Evolutionary conservation across 345 rosid species (phyloP).

Genomic region (Salix suchowensis): DNA sequence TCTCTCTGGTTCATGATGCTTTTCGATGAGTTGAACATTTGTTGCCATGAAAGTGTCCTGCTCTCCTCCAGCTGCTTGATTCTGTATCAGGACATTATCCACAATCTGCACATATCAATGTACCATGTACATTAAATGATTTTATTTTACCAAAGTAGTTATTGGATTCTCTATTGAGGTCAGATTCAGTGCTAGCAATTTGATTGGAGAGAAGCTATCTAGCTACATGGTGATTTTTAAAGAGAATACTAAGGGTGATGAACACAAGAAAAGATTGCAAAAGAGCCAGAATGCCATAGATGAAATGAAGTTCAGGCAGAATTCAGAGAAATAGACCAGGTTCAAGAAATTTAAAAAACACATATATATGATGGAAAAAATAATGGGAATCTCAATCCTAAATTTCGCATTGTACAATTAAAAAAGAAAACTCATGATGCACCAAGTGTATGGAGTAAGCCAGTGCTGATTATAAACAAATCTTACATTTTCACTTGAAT

Average conservation of each 20-base stretch:
- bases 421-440: neutral
- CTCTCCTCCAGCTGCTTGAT: slow-evolving; percentile 52
- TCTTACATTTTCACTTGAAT: slow-evolving; percentile 75
- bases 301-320: neutral
- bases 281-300: neutral
- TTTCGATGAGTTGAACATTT: slow-evolving; percentile 29
- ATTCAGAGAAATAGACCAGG: neutral
- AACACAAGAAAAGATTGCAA: neutral
- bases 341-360: neutral
- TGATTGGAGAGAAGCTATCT: neutral
- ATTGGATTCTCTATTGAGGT: neutral
- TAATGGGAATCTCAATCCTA: neutral
- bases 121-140: neutral
- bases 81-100: slow-evolving; percentile 48
- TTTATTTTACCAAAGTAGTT: neutral
- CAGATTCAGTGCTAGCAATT: neutral
- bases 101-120: slow-evolving; percentile 40
- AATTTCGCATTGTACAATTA: neutral
- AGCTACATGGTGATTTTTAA: neutral
- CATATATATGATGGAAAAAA: neutral
- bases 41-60: slow-evolving; percentile 31
- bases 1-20: slow-evolving; percentile 37
- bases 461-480: neutral
- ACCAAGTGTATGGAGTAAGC: neutral
- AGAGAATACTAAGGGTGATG: neutral